Evolutionary conservation across 1,139 yeast species (phyloP).

Genomic region (Pichia norvegensis): DNA sequence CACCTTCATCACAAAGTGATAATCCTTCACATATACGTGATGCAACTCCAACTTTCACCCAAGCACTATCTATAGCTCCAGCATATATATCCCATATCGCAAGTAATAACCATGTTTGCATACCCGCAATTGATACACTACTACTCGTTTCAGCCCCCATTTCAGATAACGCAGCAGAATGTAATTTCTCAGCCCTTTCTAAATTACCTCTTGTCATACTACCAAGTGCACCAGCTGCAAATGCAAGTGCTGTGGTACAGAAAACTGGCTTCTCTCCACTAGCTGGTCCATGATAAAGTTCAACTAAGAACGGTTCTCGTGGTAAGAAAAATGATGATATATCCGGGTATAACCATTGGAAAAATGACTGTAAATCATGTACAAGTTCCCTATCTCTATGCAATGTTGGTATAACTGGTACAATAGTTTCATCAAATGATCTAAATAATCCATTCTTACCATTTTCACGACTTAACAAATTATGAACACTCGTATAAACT

Average conservation of each 20-base stretch:
- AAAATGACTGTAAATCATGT: slow-evolving; percentile 38
- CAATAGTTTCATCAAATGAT: too few relatives aligned
- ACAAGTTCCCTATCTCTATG: slow-evolving; percentile 4
- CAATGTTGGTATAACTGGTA: slow-evolving; percentile 10
- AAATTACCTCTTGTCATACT: slow-evolving; percentile 39
- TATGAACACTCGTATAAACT: neutral
- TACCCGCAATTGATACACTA: slow-evolving; percentile 31
- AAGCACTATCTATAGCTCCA: slow-evolving; percentile 50
- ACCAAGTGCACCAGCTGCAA: slow-evolving; percentile 52
- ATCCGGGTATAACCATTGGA: slow-evolving; percentile 61
- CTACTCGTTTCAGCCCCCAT: too few relatives aligned
- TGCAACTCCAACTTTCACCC: slow-evolving; percentile 57
- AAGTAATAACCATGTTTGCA: slow-evolving; percentile 43
- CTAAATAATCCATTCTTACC: too few relatives aligned
- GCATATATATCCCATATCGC: slow-evolving; percentile 44
- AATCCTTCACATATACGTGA: slow-evolving; percentile 36
- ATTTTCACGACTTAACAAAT: slow-evolving; percentile 1
- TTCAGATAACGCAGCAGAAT: slow-evolving; percentile 3
- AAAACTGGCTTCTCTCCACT: slow-evolving; percentile 15
- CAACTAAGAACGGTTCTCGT: slow-evolving; percentile 59
- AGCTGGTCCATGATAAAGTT: slow-evolving; percentile 36
- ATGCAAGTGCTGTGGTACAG: slow-evolving; percentile 47
- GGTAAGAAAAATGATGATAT: slow-evolving; percentile 50
- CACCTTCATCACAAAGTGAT: too few relatives aligned
- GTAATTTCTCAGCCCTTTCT: slow-evolving; percentile 35